phyloP scores from a whole-genome alignment of 805 yeast species.

The Danielia reshetovae region DNA sequence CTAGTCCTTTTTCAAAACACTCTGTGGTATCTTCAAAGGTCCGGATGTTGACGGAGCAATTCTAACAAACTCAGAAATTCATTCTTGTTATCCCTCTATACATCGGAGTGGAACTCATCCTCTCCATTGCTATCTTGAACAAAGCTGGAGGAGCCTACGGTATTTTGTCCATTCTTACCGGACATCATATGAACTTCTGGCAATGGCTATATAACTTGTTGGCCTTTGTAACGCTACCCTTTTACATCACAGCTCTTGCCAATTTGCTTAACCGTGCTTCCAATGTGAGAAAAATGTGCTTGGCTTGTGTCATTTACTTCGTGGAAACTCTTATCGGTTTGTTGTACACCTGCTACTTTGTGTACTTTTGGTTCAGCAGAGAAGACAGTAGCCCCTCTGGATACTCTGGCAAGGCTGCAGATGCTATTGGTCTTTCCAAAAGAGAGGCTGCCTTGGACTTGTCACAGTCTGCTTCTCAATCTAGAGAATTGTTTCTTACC shows the following conservation, averaged over 20 bases:
- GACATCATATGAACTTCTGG: slow-evolving; percentile 76
- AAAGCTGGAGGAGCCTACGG: slow-evolving; percentile 91
- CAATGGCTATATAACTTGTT: slow-evolving; percentile 79
- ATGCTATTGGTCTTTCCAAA: not conserved
- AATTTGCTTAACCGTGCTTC: slow-evolving; percentile 40
- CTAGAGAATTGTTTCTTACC: slow-evolving; percentile 53
- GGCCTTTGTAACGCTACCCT: slow-evolving; percentile 59
- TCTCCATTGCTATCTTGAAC: slow-evolving; percentile 74
- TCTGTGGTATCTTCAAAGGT: no score
- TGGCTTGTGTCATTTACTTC: slow-evolving; percentile 58
- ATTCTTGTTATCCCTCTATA: slow-evolving; percentile 73
- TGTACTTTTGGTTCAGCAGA: slow-evolving; percentile 65
- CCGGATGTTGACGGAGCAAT: not conserved
- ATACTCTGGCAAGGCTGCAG: not conserved
- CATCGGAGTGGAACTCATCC: slow-evolving; percentile 79
- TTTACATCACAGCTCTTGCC: slow-evolving; percentile 58
- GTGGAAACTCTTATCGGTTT: slow-evolving; percentile 65
- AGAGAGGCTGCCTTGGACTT: slow-evolving; percentile 8
- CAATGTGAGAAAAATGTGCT: slow-evolving; percentile 56
- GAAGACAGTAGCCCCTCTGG: slow-evolving; percentile 34
- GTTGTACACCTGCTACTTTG: slow-evolving; percentile 70
- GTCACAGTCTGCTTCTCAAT: slow-evolving; percentile 62
- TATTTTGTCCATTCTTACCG: slow-evolving; percentile 77
- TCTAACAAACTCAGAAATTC: slow-evolving; percentile 43
- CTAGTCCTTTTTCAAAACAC: not conserved